Conservation (phyloP, 2,329 filamentous ascomycete species). For the Trichoderma lentiforme region DNA sequence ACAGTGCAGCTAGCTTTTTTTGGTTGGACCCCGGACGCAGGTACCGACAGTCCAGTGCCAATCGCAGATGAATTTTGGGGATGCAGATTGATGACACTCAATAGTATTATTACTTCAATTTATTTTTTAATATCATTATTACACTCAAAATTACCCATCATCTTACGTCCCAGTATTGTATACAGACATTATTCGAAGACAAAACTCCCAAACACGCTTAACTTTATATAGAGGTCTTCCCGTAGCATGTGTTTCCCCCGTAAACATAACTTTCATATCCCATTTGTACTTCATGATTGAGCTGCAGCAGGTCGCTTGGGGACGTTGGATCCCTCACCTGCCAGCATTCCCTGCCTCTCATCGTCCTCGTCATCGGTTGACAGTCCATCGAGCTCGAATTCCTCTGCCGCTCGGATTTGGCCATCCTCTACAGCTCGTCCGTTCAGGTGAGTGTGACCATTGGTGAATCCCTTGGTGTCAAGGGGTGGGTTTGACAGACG, state of each 20-base stretch:
- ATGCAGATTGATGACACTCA: not conserved
- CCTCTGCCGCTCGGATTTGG: constrained; percentile 74
- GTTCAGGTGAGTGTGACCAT: constrained; percentile 35
- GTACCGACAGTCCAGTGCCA: not conserved
- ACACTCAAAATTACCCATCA: not conserved
- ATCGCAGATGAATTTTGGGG: not conserved
- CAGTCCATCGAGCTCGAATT: constrained; percentile 88
- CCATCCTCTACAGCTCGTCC: constrained; percentile 45
- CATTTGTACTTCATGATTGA: not conserved
- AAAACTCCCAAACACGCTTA: constrained; percentile 6
- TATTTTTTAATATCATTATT: not conserved
- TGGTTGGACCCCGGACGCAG: not conserved
- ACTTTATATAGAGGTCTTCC: not conserved
- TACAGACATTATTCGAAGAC: constrained; percentile 11
- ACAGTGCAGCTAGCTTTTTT: not conserved
- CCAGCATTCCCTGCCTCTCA: constrained; percentile 38
- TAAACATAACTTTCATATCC: not conserved
- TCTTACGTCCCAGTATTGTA: not conserved
- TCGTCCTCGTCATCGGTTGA: constrained; percentile 84
- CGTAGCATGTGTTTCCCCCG: not conserved
- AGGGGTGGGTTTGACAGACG: constrained; percentile 44
- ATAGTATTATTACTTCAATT: not conserved
- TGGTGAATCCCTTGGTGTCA: constrained; percentile 36
- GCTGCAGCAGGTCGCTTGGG: not conserved
- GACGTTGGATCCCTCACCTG: not conserved